Conservation (phyloP, 768 basidiomycete genomes). For the Pleurotus eryngii region DNA sequence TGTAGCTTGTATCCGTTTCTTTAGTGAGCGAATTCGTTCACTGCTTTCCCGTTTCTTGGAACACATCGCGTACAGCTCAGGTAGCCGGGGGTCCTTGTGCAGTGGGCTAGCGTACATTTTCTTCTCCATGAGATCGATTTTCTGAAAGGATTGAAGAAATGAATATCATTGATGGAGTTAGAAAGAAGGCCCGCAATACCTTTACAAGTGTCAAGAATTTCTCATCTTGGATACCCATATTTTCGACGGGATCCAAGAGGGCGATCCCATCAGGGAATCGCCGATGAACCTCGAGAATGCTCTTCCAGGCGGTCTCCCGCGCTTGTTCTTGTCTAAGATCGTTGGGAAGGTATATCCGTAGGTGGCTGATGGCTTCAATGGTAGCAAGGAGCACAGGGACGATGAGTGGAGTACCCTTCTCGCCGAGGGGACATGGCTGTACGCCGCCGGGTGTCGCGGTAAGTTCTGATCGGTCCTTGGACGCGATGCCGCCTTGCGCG, state of each 20-base stretch:
- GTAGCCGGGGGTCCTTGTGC: slow-evolving; percentile 73
- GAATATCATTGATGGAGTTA: background rate
- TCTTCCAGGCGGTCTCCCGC: slow-evolving; percentile 86
- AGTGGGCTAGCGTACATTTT: slow-evolving; percentile 79
- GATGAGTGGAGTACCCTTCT: slow-evolving; percentile 80
- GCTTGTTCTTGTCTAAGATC: slow-evolving; percentile 76
- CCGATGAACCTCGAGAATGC: slow-evolving; percentile 84
- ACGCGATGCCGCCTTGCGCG: slow-evolving; percentile 53
- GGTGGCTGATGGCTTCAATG: slow-evolving; percentile 79
- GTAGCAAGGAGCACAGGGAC: slow-evolving; percentile 88
- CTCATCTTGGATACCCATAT: slow-evolving; percentile 95
- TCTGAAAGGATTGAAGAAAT: slow-evolving; percentile 40
- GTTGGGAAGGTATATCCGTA: slow-evolving; percentile 87
- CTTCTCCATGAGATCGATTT: slow-evolving; percentile 88
- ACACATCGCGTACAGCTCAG: slow-evolving; percentile 80
- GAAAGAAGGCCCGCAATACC: slow-evolving; percentile 35
- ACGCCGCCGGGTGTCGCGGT: slow-evolving; percentile 67
- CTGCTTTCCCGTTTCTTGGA: slow-evolving; percentile 70
- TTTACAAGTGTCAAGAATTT: slow-evolving; percentile 86
- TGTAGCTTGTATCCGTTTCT: slow-evolving; percentile 84
- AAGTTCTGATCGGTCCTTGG: slow-evolving; percentile 55
- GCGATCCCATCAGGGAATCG: slow-evolving; percentile 87
- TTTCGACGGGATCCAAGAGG: slow-evolving; percentile 85
- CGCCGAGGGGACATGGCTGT: slow-evolving; percentile 65
- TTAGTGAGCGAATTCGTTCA: slow-evolving; percentile 69